A percentile compares a stretch with the other conserved stretches of the same genome.
phyloP scores from a whole-genome alignment of 1,139 yeast species.

The Geotrichum phurueaensis region DNA sequence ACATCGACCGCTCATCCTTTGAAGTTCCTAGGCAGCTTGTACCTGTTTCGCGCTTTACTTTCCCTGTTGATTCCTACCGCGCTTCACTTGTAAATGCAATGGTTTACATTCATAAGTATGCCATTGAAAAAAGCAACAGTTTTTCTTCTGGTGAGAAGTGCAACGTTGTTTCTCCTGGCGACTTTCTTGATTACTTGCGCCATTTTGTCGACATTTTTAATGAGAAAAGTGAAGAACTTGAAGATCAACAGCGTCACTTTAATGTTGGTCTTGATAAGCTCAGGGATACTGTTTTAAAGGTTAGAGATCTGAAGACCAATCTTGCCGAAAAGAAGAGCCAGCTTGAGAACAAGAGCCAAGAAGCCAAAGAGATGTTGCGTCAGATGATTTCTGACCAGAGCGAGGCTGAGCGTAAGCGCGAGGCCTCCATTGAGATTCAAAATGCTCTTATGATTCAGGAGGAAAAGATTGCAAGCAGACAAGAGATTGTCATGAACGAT shows the following conservation, averaged over 20 bases:
- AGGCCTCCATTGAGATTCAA: slow-evolving; percentile 75
- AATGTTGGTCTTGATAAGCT: slow-evolving; percentile 69
- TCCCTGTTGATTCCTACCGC: slow-evolving; percentile 35
- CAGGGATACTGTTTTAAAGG: slow-evolving; percentile 70
- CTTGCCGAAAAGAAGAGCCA: slow-evolving; percentile 50
- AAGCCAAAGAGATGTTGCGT: slow-evolving; percentile 67
- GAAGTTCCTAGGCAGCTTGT: slow-evolving; percentile 31
- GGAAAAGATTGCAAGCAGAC: slow-evolving; percentile 50
- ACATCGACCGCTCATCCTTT: slow-evolving; percentile 48
- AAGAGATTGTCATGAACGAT: slow-evolving; percentile 52
- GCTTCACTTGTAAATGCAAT: slow-evolving; percentile 47
- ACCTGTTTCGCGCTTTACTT: slow-evolving; percentile 20
- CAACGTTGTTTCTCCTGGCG: slow-evolving; percentile 45
- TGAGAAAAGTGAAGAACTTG: slow-evolving; percentile 46
- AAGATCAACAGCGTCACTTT: slow-evolving; percentile 66
- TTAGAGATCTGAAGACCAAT: slow-evolving; percentile 51
- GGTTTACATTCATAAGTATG: slow-evolving; percentile 42
- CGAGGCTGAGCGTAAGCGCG: slow-evolving; percentile 86
- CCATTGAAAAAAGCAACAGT: slow-evolving; percentile 2
- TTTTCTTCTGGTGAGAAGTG: neutral
- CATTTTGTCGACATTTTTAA: slow-evolving; percentile 45
- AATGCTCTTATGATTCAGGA: slow-evolving; percentile 67
- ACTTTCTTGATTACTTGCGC: slow-evolving; percentile 49
- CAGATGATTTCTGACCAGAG: slow-evolving; percentile 83
- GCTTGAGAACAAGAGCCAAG: slow-evolving; percentile 52